Conservation (phyloP, 345 rosid genomes). For the Anastatica hierochuntica region DNA sequence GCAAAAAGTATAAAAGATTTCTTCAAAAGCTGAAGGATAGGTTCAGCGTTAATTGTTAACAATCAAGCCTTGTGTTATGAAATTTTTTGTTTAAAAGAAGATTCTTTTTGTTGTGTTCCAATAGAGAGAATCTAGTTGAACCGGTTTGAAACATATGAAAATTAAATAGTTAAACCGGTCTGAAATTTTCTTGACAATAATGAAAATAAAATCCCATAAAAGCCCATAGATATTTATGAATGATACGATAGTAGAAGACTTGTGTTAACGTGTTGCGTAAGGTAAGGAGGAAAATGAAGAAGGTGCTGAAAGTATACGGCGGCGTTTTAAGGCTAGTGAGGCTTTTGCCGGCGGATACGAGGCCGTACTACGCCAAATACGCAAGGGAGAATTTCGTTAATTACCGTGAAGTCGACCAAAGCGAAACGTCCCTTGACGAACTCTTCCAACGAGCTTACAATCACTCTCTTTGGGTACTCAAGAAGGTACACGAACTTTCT, state of each 20-base stretch:
- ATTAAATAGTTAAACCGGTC: background rate
- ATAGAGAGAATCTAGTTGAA: background rate
- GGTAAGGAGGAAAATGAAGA: slow-evolving; percentile 64
- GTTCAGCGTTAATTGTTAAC: no score
- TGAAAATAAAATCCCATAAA: no score
- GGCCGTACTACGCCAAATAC: slow-evolving; percentile 79
- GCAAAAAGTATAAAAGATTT: no score
- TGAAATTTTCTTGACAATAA: no score
- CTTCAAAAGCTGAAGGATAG: no score
- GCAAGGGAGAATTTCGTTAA: slow-evolving; percentile 86
- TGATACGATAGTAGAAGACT: no score
- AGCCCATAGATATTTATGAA: no score
- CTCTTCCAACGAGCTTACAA: slow-evolving; percentile 73
- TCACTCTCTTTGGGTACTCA: slow-evolving; percentile 93
- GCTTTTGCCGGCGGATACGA: slow-evolving; percentile 62
- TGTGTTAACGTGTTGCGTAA: slow-evolving; percentile 22
- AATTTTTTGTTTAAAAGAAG: background rate
- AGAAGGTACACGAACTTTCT: slow-evolving; percentile 42
- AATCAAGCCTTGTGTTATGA: no score
- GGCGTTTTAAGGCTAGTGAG: slow-evolving; percentile 69
- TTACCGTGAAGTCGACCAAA: slow-evolving; percentile 58
- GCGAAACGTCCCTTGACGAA: slow-evolving; percentile 50
- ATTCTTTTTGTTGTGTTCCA: background rate
- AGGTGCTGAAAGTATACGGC: slow-evolving; percentile 62
- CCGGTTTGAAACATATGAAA: background rate